A percentile compares a stretch with the other conserved stretches of the same genome.
Evolutionary conservation across 148 eudicot species (phyloP).

Genomic region (Polygonum maritimum): DNA sequence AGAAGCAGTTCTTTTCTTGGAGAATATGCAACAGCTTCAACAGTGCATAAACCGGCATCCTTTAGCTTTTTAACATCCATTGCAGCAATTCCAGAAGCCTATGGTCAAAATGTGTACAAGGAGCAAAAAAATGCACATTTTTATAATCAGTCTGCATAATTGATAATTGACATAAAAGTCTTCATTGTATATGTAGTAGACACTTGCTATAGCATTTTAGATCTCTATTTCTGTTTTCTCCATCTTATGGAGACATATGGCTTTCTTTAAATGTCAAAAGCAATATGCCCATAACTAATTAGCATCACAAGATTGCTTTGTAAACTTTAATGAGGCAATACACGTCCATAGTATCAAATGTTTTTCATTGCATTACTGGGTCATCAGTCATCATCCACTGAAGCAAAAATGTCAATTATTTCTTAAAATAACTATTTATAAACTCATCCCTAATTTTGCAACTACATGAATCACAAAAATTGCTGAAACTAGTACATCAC

Average conservation of each 20-base stretch:
- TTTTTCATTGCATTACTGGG: not conserved
- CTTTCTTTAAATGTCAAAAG: not conserved
- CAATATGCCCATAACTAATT: not conserved
- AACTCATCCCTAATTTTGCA: not conserved
- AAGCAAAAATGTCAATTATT: not conserved
- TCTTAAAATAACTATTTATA: not conserved
- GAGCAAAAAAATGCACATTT: not conserved
- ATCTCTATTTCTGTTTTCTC: not conserved
- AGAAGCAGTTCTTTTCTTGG: slow-evolving; percentile 95
- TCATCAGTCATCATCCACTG: not conserved
- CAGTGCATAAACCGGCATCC: slow-evolving; percentile 92
- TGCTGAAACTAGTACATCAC: not conserved
- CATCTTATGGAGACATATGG: not conserved
- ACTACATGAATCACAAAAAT: not conserved
- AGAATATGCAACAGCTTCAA: slow-evolving; percentile 84
- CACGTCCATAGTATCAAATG: not conserved
- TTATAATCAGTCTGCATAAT: not conserved
- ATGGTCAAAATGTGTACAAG: not conserved
- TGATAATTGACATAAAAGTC: not conserved
- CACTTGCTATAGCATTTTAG: not conserved
- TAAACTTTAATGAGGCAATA: not conserved
- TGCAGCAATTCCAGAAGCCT: slow-evolving; percentile 94
- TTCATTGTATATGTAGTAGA: not conserved
- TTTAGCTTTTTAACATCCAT: slow-evolving; percentile 87
- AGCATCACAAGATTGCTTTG: not conserved